Conservation (phyloP, 768 basidiomycete genomes). For the Mrakia gelida region DNA sequence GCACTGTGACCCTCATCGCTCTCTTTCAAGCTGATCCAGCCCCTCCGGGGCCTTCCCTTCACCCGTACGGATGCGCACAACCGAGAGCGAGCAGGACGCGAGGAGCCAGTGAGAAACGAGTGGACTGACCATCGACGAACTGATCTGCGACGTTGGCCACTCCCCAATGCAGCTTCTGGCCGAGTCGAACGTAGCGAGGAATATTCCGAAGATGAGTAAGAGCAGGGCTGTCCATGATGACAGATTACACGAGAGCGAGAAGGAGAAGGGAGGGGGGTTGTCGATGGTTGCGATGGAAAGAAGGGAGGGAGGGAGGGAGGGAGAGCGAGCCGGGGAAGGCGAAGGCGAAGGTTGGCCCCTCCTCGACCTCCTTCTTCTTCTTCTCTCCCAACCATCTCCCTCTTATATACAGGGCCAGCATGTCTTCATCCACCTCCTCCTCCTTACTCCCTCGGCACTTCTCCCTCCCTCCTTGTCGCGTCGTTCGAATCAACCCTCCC, state of each 20-base stretch:
- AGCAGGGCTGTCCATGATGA: no score
- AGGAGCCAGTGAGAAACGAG: not conserved
- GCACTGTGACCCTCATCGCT: not conserved
- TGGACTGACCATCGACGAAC: not conserved
- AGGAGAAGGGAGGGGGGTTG: no score
- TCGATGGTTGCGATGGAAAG: not conserved
- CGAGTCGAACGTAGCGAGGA: not conserved
- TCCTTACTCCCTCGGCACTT: no score
- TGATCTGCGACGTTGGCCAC: not conserved
- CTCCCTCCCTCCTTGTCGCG: no score
- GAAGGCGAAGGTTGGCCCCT: not conserved
- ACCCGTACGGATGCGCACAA: not conserved
- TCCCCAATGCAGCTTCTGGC: not conserved
- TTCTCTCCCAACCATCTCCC: not conserved
- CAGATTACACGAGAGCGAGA: no score
- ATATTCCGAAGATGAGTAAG: no score
- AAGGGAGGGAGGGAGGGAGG: not conserved
- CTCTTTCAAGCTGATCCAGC: not conserved
- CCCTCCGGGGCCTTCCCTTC: not conserved
- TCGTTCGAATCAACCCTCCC: no score
- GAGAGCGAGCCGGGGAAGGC: no score
- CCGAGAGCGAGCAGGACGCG: not conserved
- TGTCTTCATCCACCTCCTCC: no score
- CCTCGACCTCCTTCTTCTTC: not conserved
- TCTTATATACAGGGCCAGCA: no score